Evolutionary conservation across 2,329 filamentous ascomycete genomes (phyloP), one percentile per base, ranked within the genome.

Genomic region (Cladophialophora immunda): DNA sequence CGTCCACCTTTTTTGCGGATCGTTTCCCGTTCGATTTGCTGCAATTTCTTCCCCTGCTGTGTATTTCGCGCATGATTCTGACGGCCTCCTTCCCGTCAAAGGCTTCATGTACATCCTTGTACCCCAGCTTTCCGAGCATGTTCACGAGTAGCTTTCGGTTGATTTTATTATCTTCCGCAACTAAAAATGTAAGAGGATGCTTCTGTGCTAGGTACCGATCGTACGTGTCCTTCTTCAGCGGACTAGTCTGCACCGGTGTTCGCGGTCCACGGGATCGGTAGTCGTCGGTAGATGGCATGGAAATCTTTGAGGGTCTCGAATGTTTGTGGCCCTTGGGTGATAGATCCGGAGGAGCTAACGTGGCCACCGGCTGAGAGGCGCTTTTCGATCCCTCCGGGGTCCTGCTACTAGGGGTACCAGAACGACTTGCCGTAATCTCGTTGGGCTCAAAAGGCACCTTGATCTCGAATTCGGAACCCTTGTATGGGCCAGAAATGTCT

Each of bases 141-240:
- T 80, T 87, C 30, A 90, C 84, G 17, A 91, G 81, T 0, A 92
- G 84, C 54, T 86, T 87, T 62, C 90, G 86, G 73, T 92, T 91
- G 77, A 92, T 90, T 68, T 85, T 85, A 76, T 92, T 92, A 77
- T 92, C 90, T 78, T 92, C 90, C 3, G 88, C 90, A 1, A 92
- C 86, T 2, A 92, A 82, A 69, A 92, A 89, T 9, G 85, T 89
- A 8, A 92, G 81, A 0, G 90, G 90, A 67, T 87, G 82, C 71
- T 86, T 86, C 55, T 80, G 78, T 2, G 86, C 87, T 3, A 91
- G 81, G 15, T 85, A 81, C 53, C 84, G 83, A 73, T 90, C 88
- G 71, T 70, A 71, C n/a, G 62, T 55, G 32, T 68, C 68, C 30
- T 53, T 63, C 34, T 45, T 53, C 17, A 60, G 53, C 1, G 64